Conservation (phyloP, 2,329 filamentous ascomycete genomes). For the Tolypocladium guangdongense region DNA sequence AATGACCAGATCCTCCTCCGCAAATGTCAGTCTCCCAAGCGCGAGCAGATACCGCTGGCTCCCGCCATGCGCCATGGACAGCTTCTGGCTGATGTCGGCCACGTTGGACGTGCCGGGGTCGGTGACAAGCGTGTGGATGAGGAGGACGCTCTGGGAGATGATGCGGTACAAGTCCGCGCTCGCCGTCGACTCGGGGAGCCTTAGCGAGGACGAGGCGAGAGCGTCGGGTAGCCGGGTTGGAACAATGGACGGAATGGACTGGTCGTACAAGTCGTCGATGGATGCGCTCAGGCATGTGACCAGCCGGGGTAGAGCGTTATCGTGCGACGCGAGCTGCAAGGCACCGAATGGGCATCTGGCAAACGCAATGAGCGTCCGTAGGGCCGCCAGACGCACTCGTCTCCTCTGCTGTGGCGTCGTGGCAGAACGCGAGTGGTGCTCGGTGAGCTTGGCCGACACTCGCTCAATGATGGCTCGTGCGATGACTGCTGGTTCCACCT, state of each 20-base stretch:
- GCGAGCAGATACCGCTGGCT: slow-evolving; percentile 74
- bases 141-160: slow-evolving; percentile 34
- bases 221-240: slow-evolving; percentile 12
- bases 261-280: slow-evolving; percentile 63
- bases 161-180: slow-evolving; percentile 28
- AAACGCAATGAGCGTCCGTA: slow-evolving; percentile 49
- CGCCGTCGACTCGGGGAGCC: slow-evolving; percentile 8
- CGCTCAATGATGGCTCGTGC: slow-evolving; percentile 46
- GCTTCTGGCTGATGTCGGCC: slow-evolving; percentile 58
- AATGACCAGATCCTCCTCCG: slow-evolving; percentile 63
- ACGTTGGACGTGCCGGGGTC: slow-evolving; percentile 31
- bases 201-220: slow-evolving; percentile 1
- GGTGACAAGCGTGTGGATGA: slow-evolving; percentile 43
- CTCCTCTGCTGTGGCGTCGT: slow-evolving; percentile 28
- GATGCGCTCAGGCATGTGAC: slow-evolving; percentile 54
- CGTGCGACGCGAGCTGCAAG: slow-evolving; percentile 55
- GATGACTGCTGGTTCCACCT: slow-evolving; percentile 29
- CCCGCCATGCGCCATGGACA: slow-evolving; percentile 58
- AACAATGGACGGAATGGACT: slow-evolving; percentile 31
- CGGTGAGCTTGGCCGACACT: slow-evolving; percentile 50
- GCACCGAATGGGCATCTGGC: slow-evolving; percentile 52
- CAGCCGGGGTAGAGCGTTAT: slow-evolving; percentile 60
- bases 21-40: slow-evolving; percentile 76
- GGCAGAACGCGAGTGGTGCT: slow-evolving; percentile 31
- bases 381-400: slow-evolving; percentile 31